phyloP scores from a whole-genome alignment of 75 land plant genomes.

The Gnetum montanum region DNA sequence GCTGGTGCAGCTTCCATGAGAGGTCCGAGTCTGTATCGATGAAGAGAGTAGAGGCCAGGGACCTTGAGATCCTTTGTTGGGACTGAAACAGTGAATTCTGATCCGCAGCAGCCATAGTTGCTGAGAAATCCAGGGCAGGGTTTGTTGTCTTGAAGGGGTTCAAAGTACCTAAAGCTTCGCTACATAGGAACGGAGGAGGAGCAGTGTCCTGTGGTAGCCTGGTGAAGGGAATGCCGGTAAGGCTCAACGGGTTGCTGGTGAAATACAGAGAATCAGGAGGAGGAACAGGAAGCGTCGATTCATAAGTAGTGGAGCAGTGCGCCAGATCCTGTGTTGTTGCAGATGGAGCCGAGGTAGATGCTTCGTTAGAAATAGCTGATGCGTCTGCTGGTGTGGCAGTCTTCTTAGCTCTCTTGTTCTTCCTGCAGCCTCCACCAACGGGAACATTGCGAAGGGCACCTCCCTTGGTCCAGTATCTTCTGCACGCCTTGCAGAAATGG shows the following conservation, averaged over 20 bases:
- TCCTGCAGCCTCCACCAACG: conserved; percentile 14
- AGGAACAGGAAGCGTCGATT: conserved; percentile 2
- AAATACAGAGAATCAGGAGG: conserved; percentile 2
- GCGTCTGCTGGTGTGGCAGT: neutral
- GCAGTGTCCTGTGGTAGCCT: conserved; percentile 2
- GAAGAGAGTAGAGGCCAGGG: conserved; percentile 1
- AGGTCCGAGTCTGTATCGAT: conserved; percentile 1
- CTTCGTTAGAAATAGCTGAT: conserved; percentile 2
- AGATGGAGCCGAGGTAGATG: conserved; percentile 2
- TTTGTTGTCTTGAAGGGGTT: conserved; percentile 7
- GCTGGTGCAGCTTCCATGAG: conserved; percentile 1
- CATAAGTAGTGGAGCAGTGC: neutral
- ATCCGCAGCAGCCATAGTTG: neutral
- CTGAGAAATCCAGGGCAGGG: conserved; percentile 6
- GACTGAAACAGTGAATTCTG: conserved; percentile 3
- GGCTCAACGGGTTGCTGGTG: neutral
- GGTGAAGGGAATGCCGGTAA: conserved; percentile 1
- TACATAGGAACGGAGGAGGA: conserved; percentile 1
- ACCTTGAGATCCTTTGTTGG: conserved; percentile 5
- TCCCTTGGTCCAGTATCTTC: conserved; percentile 13
- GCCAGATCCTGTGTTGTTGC: neutral
- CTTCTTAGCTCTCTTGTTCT: conserved; percentile 9
- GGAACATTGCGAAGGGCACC: conserved; percentile 12
- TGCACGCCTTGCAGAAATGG: conserved; percentile 15
- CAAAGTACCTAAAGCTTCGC: neutral